Conservation (phyloP, 257 asterid genomes). For the Jaltomata sinuosa region DNA sequence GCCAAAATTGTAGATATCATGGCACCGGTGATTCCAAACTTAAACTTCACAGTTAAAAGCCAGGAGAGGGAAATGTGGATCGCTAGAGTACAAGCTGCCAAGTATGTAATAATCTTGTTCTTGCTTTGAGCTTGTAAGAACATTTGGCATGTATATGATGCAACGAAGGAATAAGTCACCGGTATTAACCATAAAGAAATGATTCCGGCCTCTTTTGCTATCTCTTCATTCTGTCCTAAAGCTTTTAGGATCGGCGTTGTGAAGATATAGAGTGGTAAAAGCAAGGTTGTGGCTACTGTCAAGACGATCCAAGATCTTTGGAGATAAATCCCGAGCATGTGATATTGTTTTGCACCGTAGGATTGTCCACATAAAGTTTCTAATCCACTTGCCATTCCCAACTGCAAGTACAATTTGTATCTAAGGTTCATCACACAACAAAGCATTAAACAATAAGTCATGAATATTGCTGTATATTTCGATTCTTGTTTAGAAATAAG, state of each 20-base stretch:
- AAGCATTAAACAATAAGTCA: neutral
- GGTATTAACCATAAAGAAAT: constrained; percentile 55
- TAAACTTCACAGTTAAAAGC: constrained; percentile 44
- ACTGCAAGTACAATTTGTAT: constrained; percentile 21
- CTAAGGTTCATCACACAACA: neutral
- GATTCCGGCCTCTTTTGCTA: constrained; percentile 37
- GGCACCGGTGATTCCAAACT: constrained; percentile 50
- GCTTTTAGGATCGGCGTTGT: constrained; percentile 48
- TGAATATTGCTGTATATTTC: neutral
- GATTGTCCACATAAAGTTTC: constrained; percentile 84
- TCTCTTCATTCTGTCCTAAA: constrained; percentile 51
- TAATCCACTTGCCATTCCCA: constrained; percentile 74
- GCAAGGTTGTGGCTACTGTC: constrained; percentile 17
- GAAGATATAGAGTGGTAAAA: constrained; percentile 41
- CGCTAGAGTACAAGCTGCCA: constrained; percentile 38
- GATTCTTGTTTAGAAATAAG: neutral
- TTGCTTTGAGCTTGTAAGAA: constrained; percentile 77
- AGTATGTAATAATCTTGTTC: constrained; percentile 53
- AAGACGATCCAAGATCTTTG: constrained; percentile 73
- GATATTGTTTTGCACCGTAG: constrained; percentile 67
- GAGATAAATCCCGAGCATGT: constrained; percentile 75
- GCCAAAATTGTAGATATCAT: constrained; percentile 57
- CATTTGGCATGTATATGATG: constrained; percentile 70
- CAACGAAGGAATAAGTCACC: constrained; percentile 32
- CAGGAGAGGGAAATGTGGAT: constrained; percentile 52